Evolutionary conservation across 1,139 yeast species (phyloP).

Genomic region (Yamadazyma sp.): DNA sequence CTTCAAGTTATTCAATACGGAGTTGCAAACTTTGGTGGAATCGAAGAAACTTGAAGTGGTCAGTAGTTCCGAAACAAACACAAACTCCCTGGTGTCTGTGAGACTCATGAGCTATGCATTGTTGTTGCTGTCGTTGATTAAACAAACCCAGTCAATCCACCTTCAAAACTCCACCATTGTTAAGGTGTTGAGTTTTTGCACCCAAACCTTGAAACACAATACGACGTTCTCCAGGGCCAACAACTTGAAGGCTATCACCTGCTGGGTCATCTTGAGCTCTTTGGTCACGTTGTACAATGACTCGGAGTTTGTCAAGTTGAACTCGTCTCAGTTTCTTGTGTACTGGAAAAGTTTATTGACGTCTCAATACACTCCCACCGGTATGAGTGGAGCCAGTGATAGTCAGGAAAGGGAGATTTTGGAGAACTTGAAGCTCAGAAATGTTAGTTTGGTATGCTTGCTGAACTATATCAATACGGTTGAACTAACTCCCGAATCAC

Average conservation of each 20-base stretch:
- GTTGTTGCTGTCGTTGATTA: constrained; percentile 38
- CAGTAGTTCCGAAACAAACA: constrained; percentile 23
- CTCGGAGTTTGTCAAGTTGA: constrained; percentile 60
- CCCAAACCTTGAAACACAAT: constrained; percentile 47
- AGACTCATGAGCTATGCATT: constrained; percentile 36
- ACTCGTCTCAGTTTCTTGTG: constrained; percentile 70
- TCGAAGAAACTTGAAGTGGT: constrained; percentile 17
- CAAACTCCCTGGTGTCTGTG: constrained; percentile 21
- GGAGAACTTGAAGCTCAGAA: constrained; percentile 41
- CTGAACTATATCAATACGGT: constrained; percentile 41
- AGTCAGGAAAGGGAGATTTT: constrained; percentile 31
- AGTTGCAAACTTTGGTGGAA: constrained; percentile 23
- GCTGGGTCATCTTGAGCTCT: constrained; percentile 81
- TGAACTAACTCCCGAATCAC: constrained; percentile 42
- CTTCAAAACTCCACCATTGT: constrained; percentile 45
- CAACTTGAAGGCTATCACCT: constrained; percentile 26
- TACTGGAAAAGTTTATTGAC: constrained; percentile 85
- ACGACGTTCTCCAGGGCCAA: constrained; percentile 18
- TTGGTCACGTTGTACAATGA: constrained; percentile 68
- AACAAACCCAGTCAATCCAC: constrained; percentile 35
- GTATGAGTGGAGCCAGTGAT: constrained; percentile 22
- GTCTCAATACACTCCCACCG: constrained; percentile 40
- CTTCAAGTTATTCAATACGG: constrained; percentile 35
- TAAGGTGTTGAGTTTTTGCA: constrained; percentile 47
- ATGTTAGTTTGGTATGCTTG: constrained; percentile 41